These are phyloP conservation scores for Trichoderma reesei DNA, from an alignment of 495 filamentous ascomycete species.

Conservation along the genomic window DNA sequence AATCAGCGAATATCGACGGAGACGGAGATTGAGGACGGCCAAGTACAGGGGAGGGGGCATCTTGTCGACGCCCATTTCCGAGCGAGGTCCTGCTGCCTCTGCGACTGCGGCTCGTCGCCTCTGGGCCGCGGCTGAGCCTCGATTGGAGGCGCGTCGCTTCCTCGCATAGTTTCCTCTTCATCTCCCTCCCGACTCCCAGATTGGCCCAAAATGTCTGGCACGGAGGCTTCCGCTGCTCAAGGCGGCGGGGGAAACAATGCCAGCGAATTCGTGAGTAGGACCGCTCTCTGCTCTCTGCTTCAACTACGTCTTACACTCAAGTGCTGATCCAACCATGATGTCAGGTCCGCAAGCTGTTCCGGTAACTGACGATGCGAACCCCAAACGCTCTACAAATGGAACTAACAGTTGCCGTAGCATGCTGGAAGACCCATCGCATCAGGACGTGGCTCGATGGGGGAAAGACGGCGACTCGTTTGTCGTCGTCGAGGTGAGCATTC, in stretches of 20 bases:
- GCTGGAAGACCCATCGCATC: conserved; percentile 91
- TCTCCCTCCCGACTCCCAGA: background rate
- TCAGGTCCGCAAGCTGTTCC: conserved; percentile 92
- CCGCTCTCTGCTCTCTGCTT: conserved; percentile 12
- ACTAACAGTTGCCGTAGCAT: conserved; percentile 54
- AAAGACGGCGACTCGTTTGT: conserved; percentile 93
- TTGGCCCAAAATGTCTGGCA: conserved; percentile 28
- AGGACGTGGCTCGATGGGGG: conserved; percentile 90
- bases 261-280: conserved; percentile 39
- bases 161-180: background rate
- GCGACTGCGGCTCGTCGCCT: background rate
- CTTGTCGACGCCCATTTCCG: background rate
- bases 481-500: conserved; percentile 73
- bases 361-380: conserved; percentile 51
- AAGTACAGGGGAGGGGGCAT: too few relatives aligned
- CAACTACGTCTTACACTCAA: conserved; percentile 16
- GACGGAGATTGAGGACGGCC: too few relatives aligned
- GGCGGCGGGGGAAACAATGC: conserved; percentile 34
- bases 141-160: conserved; percentile 2
- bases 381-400: conserved; percentile 10
- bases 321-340: conserved; percentile 15
- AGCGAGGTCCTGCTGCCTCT: background rate
- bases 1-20: too few relatives aligned
- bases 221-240: conserved; percentile 29
- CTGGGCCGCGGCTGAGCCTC: background rate